phyloP scores from a whole-genome alignment of 176 grass and related monocot species.

The Carex scoparia region DNA sequence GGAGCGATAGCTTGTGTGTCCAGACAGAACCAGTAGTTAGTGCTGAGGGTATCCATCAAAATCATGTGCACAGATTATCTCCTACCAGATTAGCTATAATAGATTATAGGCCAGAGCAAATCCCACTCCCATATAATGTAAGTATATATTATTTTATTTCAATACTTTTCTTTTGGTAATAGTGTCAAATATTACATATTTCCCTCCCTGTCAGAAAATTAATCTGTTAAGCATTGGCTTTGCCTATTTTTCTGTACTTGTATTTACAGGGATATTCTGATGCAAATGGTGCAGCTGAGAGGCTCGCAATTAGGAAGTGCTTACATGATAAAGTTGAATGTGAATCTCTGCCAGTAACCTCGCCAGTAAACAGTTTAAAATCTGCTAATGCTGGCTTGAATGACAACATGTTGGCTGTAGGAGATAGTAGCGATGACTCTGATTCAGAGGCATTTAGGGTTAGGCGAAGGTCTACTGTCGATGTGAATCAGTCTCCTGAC shows the following conservation, averaged over 20 bases:
- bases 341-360: conserved; percentile 23
- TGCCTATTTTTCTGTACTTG: background rate
- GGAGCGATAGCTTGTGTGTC: conserved; percentile 5
- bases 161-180: conserved; percentile 15
- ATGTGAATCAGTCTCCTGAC: conserved; percentile 35
- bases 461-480: conserved; percentile 54
- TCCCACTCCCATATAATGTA: conserved; percentile 31
- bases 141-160: conserved; percentile 9
- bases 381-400: conserved; percentile 30
- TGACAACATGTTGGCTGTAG: conserved; percentile 34
- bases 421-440: conserved; percentile 62
- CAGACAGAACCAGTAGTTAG: conserved; percentile 27
- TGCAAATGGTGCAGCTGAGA: conserved; percentile 28
- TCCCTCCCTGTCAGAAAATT: background rate
- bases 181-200: conserved; percentile 1
- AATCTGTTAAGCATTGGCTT: conserved; percentile 2
- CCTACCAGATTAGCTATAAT: conserved; percentile 20
- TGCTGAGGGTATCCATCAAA: conserved; percentile 17
- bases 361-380: conserved; percentile 18
- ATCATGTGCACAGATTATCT: conserved; percentile 24
- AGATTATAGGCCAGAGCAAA: conserved; percentile 23
- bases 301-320: conserved; percentile 14
- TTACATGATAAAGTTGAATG: conserved; percentile 17
- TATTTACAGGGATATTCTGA: conserved; percentile 14
- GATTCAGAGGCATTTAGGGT: conserved; percentile 82